phyloP scores from a whole-genome alignment of 2,329 filamentous ascomycete species.

The Pseudocercospora crystallina region DNA sequence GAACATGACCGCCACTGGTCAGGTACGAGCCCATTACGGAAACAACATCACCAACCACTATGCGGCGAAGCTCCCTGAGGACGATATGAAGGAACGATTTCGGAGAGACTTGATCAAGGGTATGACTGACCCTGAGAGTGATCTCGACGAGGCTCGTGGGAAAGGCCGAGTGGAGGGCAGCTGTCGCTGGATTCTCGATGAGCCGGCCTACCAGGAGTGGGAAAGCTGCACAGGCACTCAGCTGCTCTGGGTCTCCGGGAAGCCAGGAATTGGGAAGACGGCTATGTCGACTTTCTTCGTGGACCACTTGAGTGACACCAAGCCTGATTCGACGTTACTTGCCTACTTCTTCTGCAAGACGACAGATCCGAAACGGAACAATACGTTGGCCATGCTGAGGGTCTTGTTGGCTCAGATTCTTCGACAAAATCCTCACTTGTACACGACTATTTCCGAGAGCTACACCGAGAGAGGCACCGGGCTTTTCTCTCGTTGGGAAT shows the following conservation, averaged over 20 bases:
- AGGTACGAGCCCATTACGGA: too few species aligned
- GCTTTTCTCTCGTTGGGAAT: background rate
- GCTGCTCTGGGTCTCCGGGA: background rate
- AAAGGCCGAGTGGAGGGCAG: background rate
- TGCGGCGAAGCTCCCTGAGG: background rate
- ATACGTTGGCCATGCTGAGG: background rate
- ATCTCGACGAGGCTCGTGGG: background rate
- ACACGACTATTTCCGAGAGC: background rate
- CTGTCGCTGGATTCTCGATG: background rate
- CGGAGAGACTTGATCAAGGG: background rate
- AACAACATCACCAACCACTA: too few species aligned
- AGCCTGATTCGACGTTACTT: background rate
- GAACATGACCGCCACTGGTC: too few species aligned
- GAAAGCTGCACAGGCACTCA: background rate
- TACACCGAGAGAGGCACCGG: background rate
- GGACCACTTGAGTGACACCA: background rate
- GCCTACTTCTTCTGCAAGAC: slow-evolving; percentile 6
- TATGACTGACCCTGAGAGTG: background rate
- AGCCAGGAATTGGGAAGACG: slow-evolving; percentile 11
- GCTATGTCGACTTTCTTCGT: slow-evolving; percentile 2
- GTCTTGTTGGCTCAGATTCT: slow-evolving; percentile 1
- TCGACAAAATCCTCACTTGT: background rate
- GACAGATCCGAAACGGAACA: background rate
- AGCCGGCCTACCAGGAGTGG: background rate
- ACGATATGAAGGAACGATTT: background rate